Evolutionary conservation across 768 basidiomycete genomes (phyloP).

Genomic region (Lentinula edodes): DNA sequence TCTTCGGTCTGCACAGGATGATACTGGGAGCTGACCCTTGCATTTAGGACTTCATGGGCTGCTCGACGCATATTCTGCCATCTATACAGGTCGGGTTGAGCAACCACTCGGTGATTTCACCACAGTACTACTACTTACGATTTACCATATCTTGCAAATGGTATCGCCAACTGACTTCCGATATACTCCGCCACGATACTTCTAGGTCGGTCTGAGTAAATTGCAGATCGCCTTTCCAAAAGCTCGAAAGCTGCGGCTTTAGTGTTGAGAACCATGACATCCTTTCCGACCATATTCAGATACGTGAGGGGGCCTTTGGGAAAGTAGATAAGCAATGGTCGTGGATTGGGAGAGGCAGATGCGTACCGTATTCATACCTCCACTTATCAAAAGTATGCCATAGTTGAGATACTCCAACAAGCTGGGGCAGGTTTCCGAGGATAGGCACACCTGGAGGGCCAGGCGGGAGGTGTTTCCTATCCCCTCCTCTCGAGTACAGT

Average conservation of each 20-base stretch:
- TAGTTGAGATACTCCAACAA: neutral
- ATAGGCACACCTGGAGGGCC: neutral
- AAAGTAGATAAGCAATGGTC: neutral
- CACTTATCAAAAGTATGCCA: neutral
- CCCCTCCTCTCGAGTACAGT: neutral
- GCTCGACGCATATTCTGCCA: slow-evolving; percentile 7
- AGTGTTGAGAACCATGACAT: neutral
- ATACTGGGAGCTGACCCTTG: neutral
- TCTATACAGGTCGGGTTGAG: neutral
- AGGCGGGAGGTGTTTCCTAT: neutral
- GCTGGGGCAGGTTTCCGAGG: neutral
- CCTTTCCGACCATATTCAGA: neutral
- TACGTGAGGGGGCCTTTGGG: neutral
- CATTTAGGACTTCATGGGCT: neutral
- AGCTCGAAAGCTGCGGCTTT: neutral
- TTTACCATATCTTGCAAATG: neutral
- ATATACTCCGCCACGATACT: neutral
- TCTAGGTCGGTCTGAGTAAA: neutral
- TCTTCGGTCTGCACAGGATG: neutral
- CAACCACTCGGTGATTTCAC: neutral
- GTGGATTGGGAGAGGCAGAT: neutral
- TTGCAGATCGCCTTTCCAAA: neutral
- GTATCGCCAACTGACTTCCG: neutral
- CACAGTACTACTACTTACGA: neutral
- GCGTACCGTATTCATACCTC: neutral